A percentile compares a stretch with the other conserved stretches of the same genome.
Evolutionary conservation across 768 basidiomycete species (phyloP).

Genomic region (Serendipita sp.): DNA sequence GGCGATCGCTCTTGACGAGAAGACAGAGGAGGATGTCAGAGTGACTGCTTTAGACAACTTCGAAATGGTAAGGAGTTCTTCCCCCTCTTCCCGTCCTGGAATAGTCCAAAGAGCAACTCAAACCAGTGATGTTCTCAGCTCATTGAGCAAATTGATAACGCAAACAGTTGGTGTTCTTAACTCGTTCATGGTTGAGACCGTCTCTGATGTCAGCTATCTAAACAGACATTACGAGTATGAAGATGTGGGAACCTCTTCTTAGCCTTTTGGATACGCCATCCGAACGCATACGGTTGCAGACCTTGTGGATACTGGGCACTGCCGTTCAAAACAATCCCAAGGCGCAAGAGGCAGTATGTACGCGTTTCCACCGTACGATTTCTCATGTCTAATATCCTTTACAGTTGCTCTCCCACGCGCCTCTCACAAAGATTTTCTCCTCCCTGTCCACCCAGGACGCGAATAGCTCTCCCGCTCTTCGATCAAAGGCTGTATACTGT

Average conservation of each 20-base stretch:
- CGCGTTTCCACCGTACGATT: background rate
- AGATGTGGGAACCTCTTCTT: slow-evolving; percentile 67
- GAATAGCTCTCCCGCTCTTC: slow-evolving; percentile 31
- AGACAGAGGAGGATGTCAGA: slow-evolving; percentile 38
- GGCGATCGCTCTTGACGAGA: slow-evolving; percentile 41
- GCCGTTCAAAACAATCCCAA: slow-evolving; percentile 80
- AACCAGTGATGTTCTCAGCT: slow-evolving; percentile 30
- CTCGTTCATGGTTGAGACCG: background rate
- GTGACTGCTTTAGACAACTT: slow-evolving; percentile 63
- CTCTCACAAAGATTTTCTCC: slow-evolving; percentile 44
- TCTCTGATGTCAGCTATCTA: background rate
- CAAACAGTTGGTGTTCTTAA: slow-evolving; percentile 40
- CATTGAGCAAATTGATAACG: slow-evolving; percentile 80
- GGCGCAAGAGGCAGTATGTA: slow-evolving; percentile 57
- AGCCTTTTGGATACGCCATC: slow-evolving; percentile 40
- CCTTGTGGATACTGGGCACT: slow-evolving; percentile 77
- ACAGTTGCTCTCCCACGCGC: slow-evolving; percentile 26
- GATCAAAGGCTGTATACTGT: slow-evolving; percentile 71
- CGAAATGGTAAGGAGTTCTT: slow-evolving; percentile 46
- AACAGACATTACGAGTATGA: slow-evolving; percentile 55
- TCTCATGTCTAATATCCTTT: background rate
- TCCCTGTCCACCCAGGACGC: slow-evolving; percentile 36
- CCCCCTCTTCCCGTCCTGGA: too few relatives aligned
- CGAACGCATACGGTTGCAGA: slow-evolving; percentile 45
- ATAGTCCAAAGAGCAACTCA: background rate